A percentile compares a stretch with the other conserved stretches of the same genome.
Evolutionary conservation across 345 rosid species (phyloP).

Genomic region (Corchorus olitorius): DNA sequence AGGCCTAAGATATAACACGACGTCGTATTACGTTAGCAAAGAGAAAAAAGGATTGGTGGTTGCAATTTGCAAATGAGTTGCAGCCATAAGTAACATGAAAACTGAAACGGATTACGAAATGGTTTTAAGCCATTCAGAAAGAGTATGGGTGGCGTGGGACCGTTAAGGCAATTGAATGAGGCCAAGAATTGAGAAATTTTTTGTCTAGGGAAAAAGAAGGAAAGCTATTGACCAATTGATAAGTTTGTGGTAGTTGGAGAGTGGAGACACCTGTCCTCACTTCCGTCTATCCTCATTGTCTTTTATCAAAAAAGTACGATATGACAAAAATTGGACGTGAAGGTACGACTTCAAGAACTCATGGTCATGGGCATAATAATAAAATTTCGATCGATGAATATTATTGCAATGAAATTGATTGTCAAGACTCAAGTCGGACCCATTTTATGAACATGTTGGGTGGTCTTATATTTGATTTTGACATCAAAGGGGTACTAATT

Average conservation of each 20-base stretch:
- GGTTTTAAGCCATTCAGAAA: slow-evolving; percentile 13
- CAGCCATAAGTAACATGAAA: neutral
- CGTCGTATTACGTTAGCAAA: too few species aligned
- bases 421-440: neutral
- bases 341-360: neutral
- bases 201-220: slow-evolving; percentile 5
- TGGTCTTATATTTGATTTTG: neutral
- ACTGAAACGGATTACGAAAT: neutral
- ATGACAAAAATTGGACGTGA: neutral
- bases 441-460: neutral
- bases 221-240: slow-evolving; percentile 1
- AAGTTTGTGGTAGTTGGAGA: slow-evolving; percentile 9
- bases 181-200: neutral
- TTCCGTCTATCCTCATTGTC: slow-evolving; percentile 17
- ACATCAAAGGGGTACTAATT: slow-evolving; percentile 4
- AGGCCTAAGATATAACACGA: slow-evolving; percentile 1
- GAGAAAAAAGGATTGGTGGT: neutral
- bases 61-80: neutral
- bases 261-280: neutral
- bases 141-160: neutral
- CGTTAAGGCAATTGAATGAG: neutral
- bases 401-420: neutral
- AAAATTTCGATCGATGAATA: too few species aligned
- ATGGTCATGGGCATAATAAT: too few species aligned
- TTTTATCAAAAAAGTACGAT: neutral